These are phyloP conservation scores for Claviceps fusiformis DNA, from an alignment of 2,329 filamentous ascomycete genomes.

Conservation along the genomic window DNA sequence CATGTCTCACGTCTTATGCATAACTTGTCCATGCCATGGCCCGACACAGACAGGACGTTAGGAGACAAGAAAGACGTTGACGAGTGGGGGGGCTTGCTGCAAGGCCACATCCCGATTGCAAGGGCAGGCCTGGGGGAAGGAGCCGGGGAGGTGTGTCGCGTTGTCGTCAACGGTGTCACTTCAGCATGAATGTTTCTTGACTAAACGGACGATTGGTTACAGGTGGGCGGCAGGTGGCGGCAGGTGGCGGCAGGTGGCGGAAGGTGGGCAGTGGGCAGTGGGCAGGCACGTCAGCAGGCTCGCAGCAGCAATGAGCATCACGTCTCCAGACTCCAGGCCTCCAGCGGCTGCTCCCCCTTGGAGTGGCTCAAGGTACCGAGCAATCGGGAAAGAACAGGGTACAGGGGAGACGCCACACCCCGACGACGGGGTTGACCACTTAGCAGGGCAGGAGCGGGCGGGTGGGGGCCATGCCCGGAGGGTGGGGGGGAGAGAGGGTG, in stretches of 20 bases:
- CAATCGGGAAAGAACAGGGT: constrained; percentile 2
- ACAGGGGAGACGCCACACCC: neutral
- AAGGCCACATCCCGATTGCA: constrained; percentile 4
- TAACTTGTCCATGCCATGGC: neutral
- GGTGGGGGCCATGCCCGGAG: no score
- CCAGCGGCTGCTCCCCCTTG: neutral
- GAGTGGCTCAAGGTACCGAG: constrained; percentile 3
- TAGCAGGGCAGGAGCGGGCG: neutral
- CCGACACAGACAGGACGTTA: neutral
- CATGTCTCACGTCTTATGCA: neutral
- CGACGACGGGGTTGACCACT: neutral
- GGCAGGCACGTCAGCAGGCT: neutral
- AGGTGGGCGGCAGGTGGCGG: no score
- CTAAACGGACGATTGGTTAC: no score
- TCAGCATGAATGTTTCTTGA: no score
- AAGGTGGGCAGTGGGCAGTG: no score
- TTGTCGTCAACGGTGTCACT: no score
- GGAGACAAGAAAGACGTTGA: neutral
- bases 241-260: no score
- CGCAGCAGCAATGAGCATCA: neutral
- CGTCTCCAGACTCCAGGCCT: neutral
- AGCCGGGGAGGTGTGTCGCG: constrained; percentile 1
- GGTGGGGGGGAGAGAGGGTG: no score
- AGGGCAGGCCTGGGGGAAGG: neutral
- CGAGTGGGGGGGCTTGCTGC: neutral